phyloP scores from a whole-genome alignment of 208 protist genomes.

The Acanthamoeba sp. region DNA sequence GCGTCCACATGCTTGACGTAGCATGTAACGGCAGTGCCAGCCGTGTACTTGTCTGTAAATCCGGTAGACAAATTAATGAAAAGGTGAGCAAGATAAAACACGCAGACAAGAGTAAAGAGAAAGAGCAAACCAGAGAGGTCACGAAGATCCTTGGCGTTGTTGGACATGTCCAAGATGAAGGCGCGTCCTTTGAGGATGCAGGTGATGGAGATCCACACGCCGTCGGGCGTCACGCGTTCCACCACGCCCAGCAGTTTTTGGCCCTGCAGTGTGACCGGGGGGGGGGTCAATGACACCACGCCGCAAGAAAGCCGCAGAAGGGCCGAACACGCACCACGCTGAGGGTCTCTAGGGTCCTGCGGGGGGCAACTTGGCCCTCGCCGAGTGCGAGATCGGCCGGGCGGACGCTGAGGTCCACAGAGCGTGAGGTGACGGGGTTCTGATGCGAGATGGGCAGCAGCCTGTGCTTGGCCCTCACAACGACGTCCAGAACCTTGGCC shows the following conservation, averaged over 20 bases:
- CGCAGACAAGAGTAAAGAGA: too few species aligned
- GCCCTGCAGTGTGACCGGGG: conserved; percentile 15
- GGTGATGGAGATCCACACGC: conserved; percentile 63
- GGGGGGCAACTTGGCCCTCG: neutral
- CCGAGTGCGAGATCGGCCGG: conserved; percentile 43
- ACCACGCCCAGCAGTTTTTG: conserved; percentile 70
- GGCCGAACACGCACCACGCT: neutral
- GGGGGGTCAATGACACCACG: neutral
- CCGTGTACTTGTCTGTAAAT: conserved; percentile 39
- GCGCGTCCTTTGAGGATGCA: conserved; percentile 57
- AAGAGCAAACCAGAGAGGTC: neutral
- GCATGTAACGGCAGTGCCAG: conserved; percentile 62
- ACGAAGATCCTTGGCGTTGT: conserved; percentile 10
- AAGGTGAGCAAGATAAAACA: neutral
- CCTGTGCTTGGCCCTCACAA: conserved; percentile 52
- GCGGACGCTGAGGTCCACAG: conserved; percentile 47
- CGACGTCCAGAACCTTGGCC: conserved; percentile 63
- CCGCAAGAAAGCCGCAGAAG: too few species aligned
- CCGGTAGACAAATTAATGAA: neutral
- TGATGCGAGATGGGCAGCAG: conserved; percentile 74
- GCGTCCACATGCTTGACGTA: conserved; percentile 66
- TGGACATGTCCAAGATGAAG: conserved; percentile 71
- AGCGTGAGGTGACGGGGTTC: conserved; percentile 52
- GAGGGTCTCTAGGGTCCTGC: conserved; percentile 43
- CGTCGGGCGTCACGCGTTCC: conserved; percentile 21